A percentile compares a stretch with the other conserved stretches of the same genome.
Conservation (phyloP, 768 basidiomycete genomes). For the Lentinula lateritia region DNA sequence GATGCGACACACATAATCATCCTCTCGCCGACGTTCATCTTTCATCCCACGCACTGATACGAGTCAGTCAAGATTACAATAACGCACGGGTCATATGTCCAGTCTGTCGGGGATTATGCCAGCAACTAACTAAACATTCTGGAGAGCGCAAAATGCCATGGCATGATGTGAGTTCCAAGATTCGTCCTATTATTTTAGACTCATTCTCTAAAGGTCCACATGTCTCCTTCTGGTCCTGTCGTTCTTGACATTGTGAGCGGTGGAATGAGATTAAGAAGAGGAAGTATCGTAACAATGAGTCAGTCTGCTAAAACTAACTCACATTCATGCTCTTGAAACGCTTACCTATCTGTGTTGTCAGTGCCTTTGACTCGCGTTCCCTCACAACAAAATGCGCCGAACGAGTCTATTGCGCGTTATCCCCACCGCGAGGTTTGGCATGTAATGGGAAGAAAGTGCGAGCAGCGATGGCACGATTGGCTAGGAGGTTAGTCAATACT, state of each 20-base stretch:
- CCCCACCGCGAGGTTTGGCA: conserved; percentile 65
- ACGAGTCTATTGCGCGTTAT: conserved; percentile 67
- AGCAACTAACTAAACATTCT: conserved; percentile 63
- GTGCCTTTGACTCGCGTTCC: conserved; percentile 49
- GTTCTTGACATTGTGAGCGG: conserved; percentile 90
- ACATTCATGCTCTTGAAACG: background rate
- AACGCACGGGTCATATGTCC: conserved; percentile 84
- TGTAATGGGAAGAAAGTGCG: conserved; percentile 51
- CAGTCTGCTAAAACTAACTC: conserved; percentile 14
- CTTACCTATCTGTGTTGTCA: conserved; percentile 7
- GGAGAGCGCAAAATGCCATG: conserved; percentile 82
- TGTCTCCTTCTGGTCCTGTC: conserved; percentile 74
- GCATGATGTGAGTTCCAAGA: conserved; percentile 71
- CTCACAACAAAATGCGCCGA: conserved; percentile 61
- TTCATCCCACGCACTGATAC: conserved; percentile 75
- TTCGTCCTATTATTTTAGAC: background rate
- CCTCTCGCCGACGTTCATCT: conserved; percentile 90
- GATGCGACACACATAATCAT: conserved; percentile 88
- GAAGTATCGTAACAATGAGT: conserved; percentile 52
- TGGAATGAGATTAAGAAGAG: conserved; percentile 89
- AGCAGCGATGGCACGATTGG: conserved; percentile 55
- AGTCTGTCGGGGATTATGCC: conserved; percentile 73
- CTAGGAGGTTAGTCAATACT: conserved; percentile 11
- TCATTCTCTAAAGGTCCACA: conserved; percentile 52
- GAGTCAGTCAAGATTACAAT: conserved; percentile 86